These are phyloP conservation scores for Aspergillus hancockii DNA, from an alignment of 495 filamentous ascomycete genomes.

Conservation along the genomic window DNA sequence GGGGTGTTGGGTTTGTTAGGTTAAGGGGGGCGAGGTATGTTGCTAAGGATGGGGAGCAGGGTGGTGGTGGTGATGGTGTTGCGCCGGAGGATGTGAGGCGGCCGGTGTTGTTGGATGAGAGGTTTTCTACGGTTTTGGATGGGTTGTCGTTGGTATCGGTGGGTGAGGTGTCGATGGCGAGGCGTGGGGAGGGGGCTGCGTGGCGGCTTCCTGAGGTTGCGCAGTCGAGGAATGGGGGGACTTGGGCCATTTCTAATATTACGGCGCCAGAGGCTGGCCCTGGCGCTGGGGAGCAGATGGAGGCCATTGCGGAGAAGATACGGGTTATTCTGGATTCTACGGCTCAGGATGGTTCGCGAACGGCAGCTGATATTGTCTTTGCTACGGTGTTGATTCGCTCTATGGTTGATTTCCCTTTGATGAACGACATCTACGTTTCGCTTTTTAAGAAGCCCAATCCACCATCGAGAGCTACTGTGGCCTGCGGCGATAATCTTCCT, in stretches of 20 bases:
- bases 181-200: not conserved
- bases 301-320: conserved; percentile 41
- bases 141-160: conserved; percentile 16
- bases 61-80: conserved; percentile 28
- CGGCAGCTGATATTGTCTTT: conserved; percentile 64
- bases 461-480: conserved; percentile 80
- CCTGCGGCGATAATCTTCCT: conserved; percentile 67
- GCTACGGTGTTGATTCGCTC: conserved; percentile 74
- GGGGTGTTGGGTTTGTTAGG: conserved; percentile 67
- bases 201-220: conserved; percentile 16
- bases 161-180: not conserved
- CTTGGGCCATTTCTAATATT: conserved; percentile 49
- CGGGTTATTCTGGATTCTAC: conserved; percentile 29
- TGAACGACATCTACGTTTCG: conserved; percentile 74
- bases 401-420: conserved; percentile 72
- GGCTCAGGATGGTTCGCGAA: conserved; percentile 17
- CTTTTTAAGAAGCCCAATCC: conserved; percentile 76
- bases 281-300: conserved; percentile 46
- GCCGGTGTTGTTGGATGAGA: conserved; percentile 47
- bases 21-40: conserved; percentile 60
- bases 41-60: conserved; percentile 41
- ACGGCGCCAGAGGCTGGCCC: conserved; percentile 41
- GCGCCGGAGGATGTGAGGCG: conserved; percentile 37
- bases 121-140: conserved; percentile 37
- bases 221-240: conserved; percentile 24